These are phyloP conservation scores for Alternaria sp. DNA, from an alignment of 2,329 filamentous ascomycete species.

Conservation along the genomic window DNA sequence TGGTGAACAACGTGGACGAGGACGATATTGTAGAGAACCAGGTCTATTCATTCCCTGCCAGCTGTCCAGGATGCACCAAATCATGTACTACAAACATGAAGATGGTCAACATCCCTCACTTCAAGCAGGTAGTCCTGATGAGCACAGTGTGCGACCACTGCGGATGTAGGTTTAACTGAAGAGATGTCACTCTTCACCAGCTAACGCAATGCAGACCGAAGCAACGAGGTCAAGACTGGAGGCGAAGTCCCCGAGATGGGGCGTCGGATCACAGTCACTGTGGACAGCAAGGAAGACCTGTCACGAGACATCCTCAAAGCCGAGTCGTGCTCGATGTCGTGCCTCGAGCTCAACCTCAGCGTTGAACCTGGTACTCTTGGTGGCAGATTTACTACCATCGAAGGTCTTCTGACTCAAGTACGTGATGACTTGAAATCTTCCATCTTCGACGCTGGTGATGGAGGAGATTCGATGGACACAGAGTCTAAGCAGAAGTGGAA, in stretches of 20 bases:
- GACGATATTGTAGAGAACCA: slow-evolving; percentile 91
- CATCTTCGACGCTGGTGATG: slow-evolving; percentile 80
- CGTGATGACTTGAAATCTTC: slow-evolving; percentile 86
- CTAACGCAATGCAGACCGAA: slow-evolving; percentile 66
- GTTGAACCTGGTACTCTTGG: slow-evolving; percentile 95
- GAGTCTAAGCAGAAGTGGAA: slow-evolving; percentile 77
- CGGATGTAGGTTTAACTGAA: slow-evolving; percentile 63
- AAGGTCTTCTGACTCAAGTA: slow-evolving; percentile 91
- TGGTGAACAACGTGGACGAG: slow-evolving; percentile 56
- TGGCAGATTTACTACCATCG: slow-evolving; percentile 95
- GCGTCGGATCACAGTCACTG: slow-evolving; percentile 79
- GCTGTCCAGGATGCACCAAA: slow-evolving; percentile 89
- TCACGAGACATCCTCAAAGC: slow-evolving; percentile 94
- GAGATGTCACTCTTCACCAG: neutral
- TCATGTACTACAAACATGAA: slow-evolving; percentile 94
- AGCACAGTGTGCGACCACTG: slow-evolving; percentile 90
- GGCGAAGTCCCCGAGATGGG: slow-evolving; percentile 89
- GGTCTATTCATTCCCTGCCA: slow-evolving; percentile 90
- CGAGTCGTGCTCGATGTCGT: slow-evolving; percentile 87
- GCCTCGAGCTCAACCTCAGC: slow-evolving; percentile 83
- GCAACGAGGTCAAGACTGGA: slow-evolving; percentile 97
- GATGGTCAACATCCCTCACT: slow-evolving; percentile 97
- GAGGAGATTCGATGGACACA: slow-evolving; percentile 79
- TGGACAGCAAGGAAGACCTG: slow-evolving; percentile 75
- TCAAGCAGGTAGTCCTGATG: slow-evolving; percentile 97